Percentiles rank a stretch among this genome's conserved stretches.
Conservation (phyloP, 192 early-diverging fungal genomes). For the Linnemannia exigua region DNA sequence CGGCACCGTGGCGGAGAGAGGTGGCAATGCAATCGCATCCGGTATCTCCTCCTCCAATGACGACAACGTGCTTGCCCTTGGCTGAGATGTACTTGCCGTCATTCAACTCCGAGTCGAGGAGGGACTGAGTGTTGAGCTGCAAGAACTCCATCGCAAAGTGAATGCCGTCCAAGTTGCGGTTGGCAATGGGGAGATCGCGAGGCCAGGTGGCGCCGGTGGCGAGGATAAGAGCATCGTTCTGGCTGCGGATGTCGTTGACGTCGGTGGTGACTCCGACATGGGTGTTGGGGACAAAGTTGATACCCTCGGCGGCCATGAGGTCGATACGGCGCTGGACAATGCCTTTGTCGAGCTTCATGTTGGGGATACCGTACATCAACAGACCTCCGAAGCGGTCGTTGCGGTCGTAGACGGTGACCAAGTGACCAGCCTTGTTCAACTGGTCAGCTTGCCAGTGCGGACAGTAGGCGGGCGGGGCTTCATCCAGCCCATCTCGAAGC, state of each 20-base stretch:
- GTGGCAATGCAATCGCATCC: conserved; percentile 98
- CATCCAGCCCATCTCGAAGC: conserved; percentile 98
- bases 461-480: conserved; percentile 82
- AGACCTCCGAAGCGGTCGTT: conserved; percentile 97
- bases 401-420: conserved; percentile 96
- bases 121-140: conserved; percentile 88
- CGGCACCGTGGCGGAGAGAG: conserved; percentile 91
- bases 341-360: conserved; percentile 99
- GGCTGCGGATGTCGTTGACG: conserved; percentile 71
- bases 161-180: conserved; percentile 88
- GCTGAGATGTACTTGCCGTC: conserved; percentile 86
- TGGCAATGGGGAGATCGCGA: conserved; percentile 92
- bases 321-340: conserved; percentile 95
- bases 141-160: conserved; percentile 99
- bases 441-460: conserved; percentile 96
- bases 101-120: conserved; percentile 84
- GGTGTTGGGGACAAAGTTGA: conserved; percentile 89
- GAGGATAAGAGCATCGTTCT: conserved; percentile 88
- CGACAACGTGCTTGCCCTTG: conserved; percentile 93
- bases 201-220: conserved; percentile 99
- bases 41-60: conserved; percentile 99
- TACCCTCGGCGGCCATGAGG: conserved; percentile 94
- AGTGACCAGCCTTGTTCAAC: conserved; percentile 97
- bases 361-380: conserved; percentile 99
- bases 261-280: conserved; percentile 91